Base-by-base conservation (phyloP, 108 stramenopile species). In the Nannochloropsis salina region DNA sequence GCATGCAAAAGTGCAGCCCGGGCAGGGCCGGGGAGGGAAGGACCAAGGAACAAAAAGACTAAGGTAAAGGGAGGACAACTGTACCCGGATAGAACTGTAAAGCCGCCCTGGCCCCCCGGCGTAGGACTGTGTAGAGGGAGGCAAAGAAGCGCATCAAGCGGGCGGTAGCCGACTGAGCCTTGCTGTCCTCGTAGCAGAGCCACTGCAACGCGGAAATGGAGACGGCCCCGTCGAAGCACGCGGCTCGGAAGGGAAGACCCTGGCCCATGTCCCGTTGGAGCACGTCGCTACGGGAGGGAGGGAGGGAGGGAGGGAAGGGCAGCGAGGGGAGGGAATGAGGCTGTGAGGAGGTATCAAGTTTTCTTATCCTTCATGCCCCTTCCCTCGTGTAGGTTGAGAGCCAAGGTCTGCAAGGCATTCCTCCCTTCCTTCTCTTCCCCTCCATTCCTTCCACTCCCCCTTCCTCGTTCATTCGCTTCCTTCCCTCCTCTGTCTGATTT, bases 171-270 rank as follows among this genome's bases (percentile, higher is more conserved):
- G 92, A 92, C 87, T 99, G 98, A 41, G 92, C 90, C 9, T 91
- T 93, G 31, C 94, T 90, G 83, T 96, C 96, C 83, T 95, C 94
- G 90, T 99, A 99, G 90, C 99, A 99, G 2, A 99, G 93, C 99
- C 99, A 99, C 92, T 99, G 99, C 74, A 99, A 84, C 12, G 99
- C 99, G 31, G 96, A 97, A 81, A 99, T 97, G 85, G 96, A 97
- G 86, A 99, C 94, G 87, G 94, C 95, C n/a, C 97, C 98, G 90
- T 99, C 99, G 88, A 99, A 99, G 1, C 95, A 93, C 15, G 95
- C 97, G n/a, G 96, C 94, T 51, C 98, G 95, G 90, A 99, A 99
- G 45, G 97, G 97, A 40, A 99, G 87, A 15, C 99, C 99, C 20
- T 95, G 96, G 74, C 99, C 99, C 97, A 99, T 99, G 87, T 99